phyloP scores from a whole-genome alignment of 1,284 basidiomycete species.

The Malassezia caprae region DNA sequence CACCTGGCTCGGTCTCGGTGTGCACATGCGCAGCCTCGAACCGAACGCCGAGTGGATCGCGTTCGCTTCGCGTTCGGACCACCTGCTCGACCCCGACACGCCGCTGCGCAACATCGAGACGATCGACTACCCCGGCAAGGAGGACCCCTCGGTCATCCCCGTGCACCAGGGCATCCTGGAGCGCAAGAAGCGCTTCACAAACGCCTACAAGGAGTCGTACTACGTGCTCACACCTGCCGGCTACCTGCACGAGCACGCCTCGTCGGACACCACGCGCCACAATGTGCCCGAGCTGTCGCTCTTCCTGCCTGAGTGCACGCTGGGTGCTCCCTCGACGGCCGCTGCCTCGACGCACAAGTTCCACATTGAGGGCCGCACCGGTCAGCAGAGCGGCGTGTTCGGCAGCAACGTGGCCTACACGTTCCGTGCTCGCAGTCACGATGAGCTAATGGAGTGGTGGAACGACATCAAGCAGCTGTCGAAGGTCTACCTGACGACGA shows the following conservation, averaged over 20 bases:
- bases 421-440: slow-evolving; percentile 77
- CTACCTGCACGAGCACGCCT: slow-evolving; percentile 82
- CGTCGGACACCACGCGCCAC: slow-evolving; percentile 64
- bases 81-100: slow-evolving; percentile 91
- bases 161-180: slow-evolving; percentile 86
- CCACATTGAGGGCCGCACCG: slow-evolving; percentile 82
- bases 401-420: slow-evolving; percentile 64
- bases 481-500: slow-evolving; percentile 86
- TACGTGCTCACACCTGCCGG: slow-evolving; percentile 91
- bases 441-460: slow-evolving; percentile 99
- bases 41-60: slow-evolving; percentile 94
- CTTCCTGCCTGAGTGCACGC: slow-evolving; percentile 88
- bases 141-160: slow-evolving; percentile 76
- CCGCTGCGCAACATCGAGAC: slow-evolving; percentile 54
- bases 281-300: slow-evolving; percentile 67
- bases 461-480: slow-evolving; percentile 95
- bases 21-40: slow-evolving; percentile 70
- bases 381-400: slow-evolving; percentile 58
- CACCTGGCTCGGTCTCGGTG: slow-evolving; percentile 65
- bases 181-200: slow-evolving; percentile 93
- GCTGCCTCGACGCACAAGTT: slow-evolving; percentile 79
- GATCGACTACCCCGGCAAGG: slow-evolving; percentile 83
- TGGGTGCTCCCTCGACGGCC: slow-evolving; percentile 75
- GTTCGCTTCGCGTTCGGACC: slow-evolving; percentile 85
- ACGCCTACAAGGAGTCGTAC: slow-evolving; percentile 65